These are phyloP conservation scores for Pilasporangium apinafurcum DNA, from an alignment of 352 stramenopile species.

Conservation along the genomic window DNA sequence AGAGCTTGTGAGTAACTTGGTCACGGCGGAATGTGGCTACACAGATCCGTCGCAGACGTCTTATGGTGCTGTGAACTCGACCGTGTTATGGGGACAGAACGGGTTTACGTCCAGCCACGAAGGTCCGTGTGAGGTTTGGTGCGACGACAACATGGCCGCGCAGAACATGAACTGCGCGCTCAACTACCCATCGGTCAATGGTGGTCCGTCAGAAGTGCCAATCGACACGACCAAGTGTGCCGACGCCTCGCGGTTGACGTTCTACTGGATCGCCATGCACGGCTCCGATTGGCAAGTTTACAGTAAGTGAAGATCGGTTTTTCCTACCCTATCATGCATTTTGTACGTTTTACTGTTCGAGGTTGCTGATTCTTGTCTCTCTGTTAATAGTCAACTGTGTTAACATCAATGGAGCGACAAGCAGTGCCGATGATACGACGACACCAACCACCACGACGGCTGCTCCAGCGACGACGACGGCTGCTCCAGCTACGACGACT, in stretches of 20 bases:
- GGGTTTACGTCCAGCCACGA: conserved; percentile 30
- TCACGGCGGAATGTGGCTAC: conserved; percentile 5
- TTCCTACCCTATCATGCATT: too few relatives aligned
- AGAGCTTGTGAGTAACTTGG: neutral
- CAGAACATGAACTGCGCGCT: conserved; percentile 30
- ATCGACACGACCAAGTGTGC: neutral
- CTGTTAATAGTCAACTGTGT: neutral
- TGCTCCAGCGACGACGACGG: conserved; percentile 7
- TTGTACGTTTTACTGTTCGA: too few relatives aligned
- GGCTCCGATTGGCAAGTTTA: neutral
- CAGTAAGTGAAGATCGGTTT: conserved; percentile 1
- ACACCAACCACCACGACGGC: conserved; percentile 1
- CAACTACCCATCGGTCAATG: conserved; percentile 21
- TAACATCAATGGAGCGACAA: conserved; percentile 1
- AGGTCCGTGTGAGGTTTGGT: conserved; percentile 42
- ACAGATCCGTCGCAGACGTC: conserved; percentile 14
- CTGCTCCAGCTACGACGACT: conserved; percentile 3
- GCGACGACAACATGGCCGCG: conserved; percentile 28
- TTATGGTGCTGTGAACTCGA: conserved; percentile 14
- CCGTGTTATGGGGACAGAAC: conserved; percentile 26
- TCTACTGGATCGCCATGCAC: neutral
- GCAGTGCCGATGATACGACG: neutral
- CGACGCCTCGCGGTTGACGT: neutral
- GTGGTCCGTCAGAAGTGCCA: conserved; percentile 7
- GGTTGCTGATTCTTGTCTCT: too few relatives aligned